Conservation (phyloP, 306 rosid genomes). For the Vigna reflexopilosa region DNA sequence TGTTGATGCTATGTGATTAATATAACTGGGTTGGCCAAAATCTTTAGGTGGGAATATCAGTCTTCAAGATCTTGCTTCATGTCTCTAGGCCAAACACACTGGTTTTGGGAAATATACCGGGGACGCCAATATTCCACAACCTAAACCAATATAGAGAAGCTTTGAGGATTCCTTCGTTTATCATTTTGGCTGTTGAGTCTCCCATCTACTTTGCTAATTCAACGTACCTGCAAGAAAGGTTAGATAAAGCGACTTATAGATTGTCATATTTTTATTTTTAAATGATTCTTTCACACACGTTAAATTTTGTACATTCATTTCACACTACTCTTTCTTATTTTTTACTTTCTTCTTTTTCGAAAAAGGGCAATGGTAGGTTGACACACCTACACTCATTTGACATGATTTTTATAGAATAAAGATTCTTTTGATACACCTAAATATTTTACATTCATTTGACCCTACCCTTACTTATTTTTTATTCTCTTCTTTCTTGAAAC, state of each 20-base stretch:
- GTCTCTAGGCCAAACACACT: slow-evolving; percentile 91
- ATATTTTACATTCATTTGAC: no score
- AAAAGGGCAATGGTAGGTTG: no score
- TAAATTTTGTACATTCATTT: no score
- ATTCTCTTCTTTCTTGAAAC: no score
- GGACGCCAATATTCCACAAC: slow-evolving; percentile 83
- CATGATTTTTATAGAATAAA: no score
- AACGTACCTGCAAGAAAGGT: slow-evolving; percentile 97
- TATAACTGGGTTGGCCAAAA: slow-evolving; percentile 10
- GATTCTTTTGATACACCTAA: no score
- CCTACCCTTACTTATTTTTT: no score
- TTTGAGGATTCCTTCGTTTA: slow-evolving; percentile 76
- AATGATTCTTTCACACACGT: no score
- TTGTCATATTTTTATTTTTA: neutral
- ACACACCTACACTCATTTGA: no score
- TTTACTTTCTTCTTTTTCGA: no score
- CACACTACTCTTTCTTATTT: no score
- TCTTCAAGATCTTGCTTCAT: slow-evolving; percentile 92
- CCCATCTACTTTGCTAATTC: slow-evolving; percentile 97
- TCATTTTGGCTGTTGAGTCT: slow-evolving; percentile 88
- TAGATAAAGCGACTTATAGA: slow-evolving; percentile 32
- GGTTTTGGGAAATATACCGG: slow-evolving; percentile 83
- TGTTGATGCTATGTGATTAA: neutral
- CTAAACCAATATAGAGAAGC: slow-evolving; percentile 79
- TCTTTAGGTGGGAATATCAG: slow-evolving; percentile 85